phyloP scores from a whole-genome alignment of 2,329 filamentous ascomycete species.

The Aschersonia sp. region DNA sequence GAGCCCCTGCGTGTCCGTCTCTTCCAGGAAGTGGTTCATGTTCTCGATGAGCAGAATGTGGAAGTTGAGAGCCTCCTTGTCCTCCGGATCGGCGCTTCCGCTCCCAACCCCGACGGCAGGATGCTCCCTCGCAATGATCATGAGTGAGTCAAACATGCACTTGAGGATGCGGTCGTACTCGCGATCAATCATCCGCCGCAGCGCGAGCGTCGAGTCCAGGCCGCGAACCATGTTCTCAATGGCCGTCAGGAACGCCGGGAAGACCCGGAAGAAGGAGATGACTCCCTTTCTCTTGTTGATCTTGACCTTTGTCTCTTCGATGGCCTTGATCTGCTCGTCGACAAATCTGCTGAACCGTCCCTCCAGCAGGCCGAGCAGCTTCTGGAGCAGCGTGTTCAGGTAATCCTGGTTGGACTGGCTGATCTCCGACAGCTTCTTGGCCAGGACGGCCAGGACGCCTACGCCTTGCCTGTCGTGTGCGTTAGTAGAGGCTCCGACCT shows the following conservation, averaged over 20 bases:
- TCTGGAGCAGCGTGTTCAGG: slow-evolving; percentile 64
- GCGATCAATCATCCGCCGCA: slow-evolving; percentile 67
- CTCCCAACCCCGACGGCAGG: slow-evolving; percentile 30
- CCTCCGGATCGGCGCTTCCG: slow-evolving; percentile 49
- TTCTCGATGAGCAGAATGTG: slow-evolving; percentile 97
- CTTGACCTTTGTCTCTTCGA: slow-evolving; percentile 97
- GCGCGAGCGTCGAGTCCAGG: slow-evolving; percentile 39
- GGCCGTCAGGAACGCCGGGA: slow-evolving; percentile 70
- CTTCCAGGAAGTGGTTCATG: slow-evolving; percentile 94
- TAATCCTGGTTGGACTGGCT: slow-evolving; percentile 91
- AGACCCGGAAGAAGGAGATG: slow-evolving; percentile 87
- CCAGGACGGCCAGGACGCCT: slow-evolving; percentile 67
- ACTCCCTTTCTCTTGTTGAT: slow-evolving; percentile 97
- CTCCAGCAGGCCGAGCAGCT: slow-evolving; percentile 60
- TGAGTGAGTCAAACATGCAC: slow-evolving; percentile 93
- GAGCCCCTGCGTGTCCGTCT: slow-evolving; percentile 63
- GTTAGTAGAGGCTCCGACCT: not conserved
- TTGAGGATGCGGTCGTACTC: slow-evolving; percentile 83
- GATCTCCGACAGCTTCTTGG: slow-evolving; percentile 63
- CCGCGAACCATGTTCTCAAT: slow-evolving; percentile 70
- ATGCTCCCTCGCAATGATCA: slow-evolving; percentile 74
- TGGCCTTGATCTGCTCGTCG: slow-evolving; percentile 86
- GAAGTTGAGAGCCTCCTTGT: slow-evolving; percentile 94
- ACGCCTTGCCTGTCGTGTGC: slow-evolving; percentile 57
- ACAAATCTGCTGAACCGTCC: slow-evolving; percentile 76